Conservation (phyloP, 2,329 filamentous ascomycete species). For the Penicillium brevicompactum region DNA sequence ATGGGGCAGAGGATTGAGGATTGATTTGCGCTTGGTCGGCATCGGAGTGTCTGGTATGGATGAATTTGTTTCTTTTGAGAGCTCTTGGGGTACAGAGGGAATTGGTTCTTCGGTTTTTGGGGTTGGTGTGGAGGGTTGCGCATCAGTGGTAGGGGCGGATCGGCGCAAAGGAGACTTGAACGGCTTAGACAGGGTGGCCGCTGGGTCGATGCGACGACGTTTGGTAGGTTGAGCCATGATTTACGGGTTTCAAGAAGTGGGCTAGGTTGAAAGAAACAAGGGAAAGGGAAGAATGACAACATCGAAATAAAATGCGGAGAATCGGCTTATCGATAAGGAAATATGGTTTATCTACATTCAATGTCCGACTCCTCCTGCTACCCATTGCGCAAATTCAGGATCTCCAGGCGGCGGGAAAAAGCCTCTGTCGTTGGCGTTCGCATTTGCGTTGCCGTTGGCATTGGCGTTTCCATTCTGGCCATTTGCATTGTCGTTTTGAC, state of each 20-base stretch:
- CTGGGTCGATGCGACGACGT: slow-evolving; percentile 63
- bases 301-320: slow-evolving; percentile 1
- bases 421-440: slow-evolving; percentile 48
- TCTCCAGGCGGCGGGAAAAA: slow-evolving; percentile 68
- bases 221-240: slow-evolving; percentile 50
- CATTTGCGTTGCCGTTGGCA: slow-evolving; percentile 23
- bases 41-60: slow-evolving; percentile 4
- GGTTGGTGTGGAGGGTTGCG: slow-evolving; percentile 12
- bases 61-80: background rate
- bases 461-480: slow-evolving; percentile 24
- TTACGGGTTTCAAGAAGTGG: background rate
- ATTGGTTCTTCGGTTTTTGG: background rate
- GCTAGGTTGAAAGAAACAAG: background rate
- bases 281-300: background rate
- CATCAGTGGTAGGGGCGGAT: slow-evolving; percentile 25
- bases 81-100: background rate
- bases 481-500: slow-evolving; percentile 38
- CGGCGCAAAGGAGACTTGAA: slow-evolving; percentile 71
- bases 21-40: slow-evolving; percentile 6
- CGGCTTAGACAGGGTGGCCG: slow-evolving; percentile 65
- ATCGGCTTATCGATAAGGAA: slow-evolving; percentile 21
- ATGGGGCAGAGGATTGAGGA: slow-evolving; percentile 8
- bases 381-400: slow-evolving; percentile 69
- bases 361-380: slow-evolving; percentile 65
- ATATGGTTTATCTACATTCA: slow-evolving; percentile 27